phyloP scores from a whole-genome alignment of 1,284 basidiomycete genomes.

The Ceratobasidium sp. region DNA sequence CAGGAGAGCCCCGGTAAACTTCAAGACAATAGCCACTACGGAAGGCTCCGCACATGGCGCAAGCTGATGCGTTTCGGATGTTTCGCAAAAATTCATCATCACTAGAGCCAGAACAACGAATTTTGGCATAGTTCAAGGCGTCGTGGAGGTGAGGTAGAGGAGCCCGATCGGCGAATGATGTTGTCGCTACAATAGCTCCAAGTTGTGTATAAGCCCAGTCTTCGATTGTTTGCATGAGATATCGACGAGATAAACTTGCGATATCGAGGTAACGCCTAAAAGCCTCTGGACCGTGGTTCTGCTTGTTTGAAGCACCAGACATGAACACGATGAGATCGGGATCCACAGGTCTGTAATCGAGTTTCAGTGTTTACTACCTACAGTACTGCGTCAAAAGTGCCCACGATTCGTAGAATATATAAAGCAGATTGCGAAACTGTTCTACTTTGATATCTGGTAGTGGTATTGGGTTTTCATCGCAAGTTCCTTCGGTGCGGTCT shows the following conservation, averaged over 20 bases:
- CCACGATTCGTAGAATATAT: neutral
- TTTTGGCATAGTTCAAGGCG: neutral
- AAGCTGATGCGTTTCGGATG: too few relatives aligned
- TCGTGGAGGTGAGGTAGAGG: neutral
- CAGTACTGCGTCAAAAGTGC: too few relatives aligned
- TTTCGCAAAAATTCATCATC: too few relatives aligned
- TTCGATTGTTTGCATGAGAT: neutral
- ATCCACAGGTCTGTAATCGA: too few relatives aligned
- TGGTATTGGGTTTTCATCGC: neutral
- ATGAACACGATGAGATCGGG: constrained; percentile 9
- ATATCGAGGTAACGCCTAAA: constrained; percentile 14
- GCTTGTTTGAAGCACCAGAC: neutral
- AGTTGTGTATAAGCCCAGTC: neutral
- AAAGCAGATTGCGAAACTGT: neutral
- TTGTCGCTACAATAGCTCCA: neutral
- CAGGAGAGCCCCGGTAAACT: too few relatives aligned
- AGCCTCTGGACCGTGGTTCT: neutral
- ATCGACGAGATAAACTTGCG: neutral
- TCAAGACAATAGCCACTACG: too few relatives aligned
- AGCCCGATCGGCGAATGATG: neutral
- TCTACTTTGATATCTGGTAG: neutral
- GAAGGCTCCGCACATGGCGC: too few relatives aligned
- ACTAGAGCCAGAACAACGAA: too few relatives aligned
- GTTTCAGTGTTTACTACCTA: too few relatives aligned
- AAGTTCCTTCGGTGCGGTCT: neutral